A percentile compares a stretch with the other conserved stretches of the same genome.
These are phyloP conservation scores for Fusarium dlaminii DNA, from an alignment of 2,329 filamentous ascomycete genomes.

Conservation along the genomic window DNA sequence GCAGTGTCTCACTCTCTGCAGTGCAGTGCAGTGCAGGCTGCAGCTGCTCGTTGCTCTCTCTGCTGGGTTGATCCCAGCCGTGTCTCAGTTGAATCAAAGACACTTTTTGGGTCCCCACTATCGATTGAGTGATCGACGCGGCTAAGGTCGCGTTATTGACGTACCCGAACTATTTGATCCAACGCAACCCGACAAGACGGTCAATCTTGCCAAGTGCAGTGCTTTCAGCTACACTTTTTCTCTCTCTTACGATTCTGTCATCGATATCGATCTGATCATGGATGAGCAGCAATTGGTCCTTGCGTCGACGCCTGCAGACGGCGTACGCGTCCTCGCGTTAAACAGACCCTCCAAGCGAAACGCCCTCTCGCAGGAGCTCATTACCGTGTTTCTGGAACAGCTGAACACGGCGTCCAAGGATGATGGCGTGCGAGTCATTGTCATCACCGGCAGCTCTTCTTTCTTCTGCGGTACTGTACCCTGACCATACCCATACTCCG, in stretches of 20 bases:
- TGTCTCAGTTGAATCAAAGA: slow-evolving; percentile 40
- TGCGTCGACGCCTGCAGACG: slow-evolving; percentile 43
- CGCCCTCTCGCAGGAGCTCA: slow-evolving; percentile 63
- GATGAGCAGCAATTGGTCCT: slow-evolving; percentile 35
- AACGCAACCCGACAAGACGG: slow-evolving; percentile 7
- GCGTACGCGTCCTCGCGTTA: slow-evolving; percentile 58
- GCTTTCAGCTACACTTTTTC: not conserved
- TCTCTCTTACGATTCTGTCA: not conserved
- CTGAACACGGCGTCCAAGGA: slow-evolving; percentile 39
- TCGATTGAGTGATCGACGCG: slow-evolving; percentile 20
- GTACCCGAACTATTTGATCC: slow-evolving; percentile 31
- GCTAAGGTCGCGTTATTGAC: slow-evolving; percentile 21
- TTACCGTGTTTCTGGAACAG: slow-evolving; percentile 53
- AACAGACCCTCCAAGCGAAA: slow-evolving; percentile 67
- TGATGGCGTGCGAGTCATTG: slow-evolving; percentile 47
- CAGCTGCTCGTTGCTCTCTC: not conserved
- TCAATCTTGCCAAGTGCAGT: slow-evolving; percentile 12
- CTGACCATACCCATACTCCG: not conserved
- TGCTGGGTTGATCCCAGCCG: not conserved
- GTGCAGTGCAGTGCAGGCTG: not conserved
- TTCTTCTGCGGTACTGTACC: slow-evolving; percentile 49
- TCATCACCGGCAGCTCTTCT: slow-evolving; percentile 50
- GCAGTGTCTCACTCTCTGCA: not conserved
- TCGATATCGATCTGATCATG: slow-evolving; percentile 6
- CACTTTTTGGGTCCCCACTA: not conserved